phyloP scores from a whole-genome alignment of 768 basidiomycete genomes.

The Kwoniella shandongensis region DNA sequence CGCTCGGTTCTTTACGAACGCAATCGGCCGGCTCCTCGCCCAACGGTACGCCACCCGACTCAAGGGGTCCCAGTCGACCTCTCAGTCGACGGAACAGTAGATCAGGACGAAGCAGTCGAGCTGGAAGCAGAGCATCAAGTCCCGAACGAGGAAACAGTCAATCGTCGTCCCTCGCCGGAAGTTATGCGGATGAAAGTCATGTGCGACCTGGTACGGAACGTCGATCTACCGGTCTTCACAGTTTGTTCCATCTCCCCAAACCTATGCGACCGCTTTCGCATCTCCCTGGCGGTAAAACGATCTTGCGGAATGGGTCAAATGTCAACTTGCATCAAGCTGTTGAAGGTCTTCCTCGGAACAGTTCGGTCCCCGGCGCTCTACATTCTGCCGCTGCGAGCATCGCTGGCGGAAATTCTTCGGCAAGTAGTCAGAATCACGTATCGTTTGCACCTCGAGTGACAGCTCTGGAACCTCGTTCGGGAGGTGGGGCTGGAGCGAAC shows the following conservation, averaged over 20 bases:
- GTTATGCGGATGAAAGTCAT: conserved; percentile 13
- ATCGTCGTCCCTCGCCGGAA: conserved; percentile 9
- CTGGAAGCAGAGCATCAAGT: conserved; percentile 59
- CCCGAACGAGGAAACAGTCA: conserved; percentile 59
- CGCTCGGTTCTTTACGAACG: conserved; percentile 57
- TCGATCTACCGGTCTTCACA: conserved; percentile 30
- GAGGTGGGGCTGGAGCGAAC: background rate
- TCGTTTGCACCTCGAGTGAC: conserved; percentile 22
- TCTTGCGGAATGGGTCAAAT: conserved; percentile 41
- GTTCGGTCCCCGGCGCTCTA: conserved; percentile 26
- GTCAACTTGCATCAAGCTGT: conserved; percentile 24
- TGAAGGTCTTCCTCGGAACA: conserved; percentile 26
- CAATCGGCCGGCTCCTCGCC: conserved; percentile 45
- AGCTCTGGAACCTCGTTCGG: background rate
- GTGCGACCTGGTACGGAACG: conserved; percentile 51
- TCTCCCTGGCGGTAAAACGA: conserved; percentile 31
- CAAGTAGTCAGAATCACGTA: conserved; percentile 5
- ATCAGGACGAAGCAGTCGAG: conserved; percentile 52
- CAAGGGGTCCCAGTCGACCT: conserved; percentile 40
- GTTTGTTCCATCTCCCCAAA: conserved; percentile 49
- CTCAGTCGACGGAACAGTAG: conserved; percentile 52
- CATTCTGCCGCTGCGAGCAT: background rate
- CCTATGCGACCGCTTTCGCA: conserved; percentile 44
- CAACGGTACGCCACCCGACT: conserved; percentile 49
- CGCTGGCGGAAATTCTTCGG: conserved; percentile 5